These are phyloP conservation scores for Termitomyces sp. DNA, from an alignment of 768 basidiomycete species.

Conservation along the genomic window DNA sequence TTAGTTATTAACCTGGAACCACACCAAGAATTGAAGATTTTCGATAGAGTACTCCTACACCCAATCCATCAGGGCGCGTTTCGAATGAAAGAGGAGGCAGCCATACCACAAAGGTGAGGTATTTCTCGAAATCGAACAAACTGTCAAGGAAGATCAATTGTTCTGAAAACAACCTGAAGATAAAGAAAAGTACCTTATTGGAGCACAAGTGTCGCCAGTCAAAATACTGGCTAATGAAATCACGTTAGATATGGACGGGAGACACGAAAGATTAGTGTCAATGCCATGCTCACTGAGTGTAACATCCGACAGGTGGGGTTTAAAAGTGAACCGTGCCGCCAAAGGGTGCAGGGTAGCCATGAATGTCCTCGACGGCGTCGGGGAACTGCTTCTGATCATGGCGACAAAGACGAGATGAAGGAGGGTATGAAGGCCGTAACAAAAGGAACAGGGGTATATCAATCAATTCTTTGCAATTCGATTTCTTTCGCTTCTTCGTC, in stretches of 20 bases:
- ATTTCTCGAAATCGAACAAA: slow-evolving; percentile 24
- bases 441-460: not conserved
- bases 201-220: slow-evolving; percentile 34
- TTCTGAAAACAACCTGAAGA: not conserved
- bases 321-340: slow-evolving; percentile 20
- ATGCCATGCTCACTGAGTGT: slow-evolving; percentile 17
- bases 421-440: not conserved
- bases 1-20: slow-evolving; percentile 27
- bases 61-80: slow-evolving; percentile 20
- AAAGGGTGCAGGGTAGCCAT: slow-evolving; percentile 16
- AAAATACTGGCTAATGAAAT: slow-evolving; percentile 25
- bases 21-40: slow-evolving; percentile 32
- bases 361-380: slow-evolving; percentile 7
- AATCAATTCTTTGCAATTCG: not conserved
- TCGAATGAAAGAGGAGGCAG: slow-evolving; percentile 10
- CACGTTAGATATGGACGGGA: not conserved
- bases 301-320: slow-evolving; percentile 19
- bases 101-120: slow-evolving; percentile 23
- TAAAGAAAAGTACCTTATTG: slow-evolving; percentile 25
- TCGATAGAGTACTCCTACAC: slow-evolving; percentile 26
- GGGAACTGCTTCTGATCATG: slow-evolving; percentile 4
- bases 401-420: not conserved
- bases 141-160: slow-evolving; percentile 16
- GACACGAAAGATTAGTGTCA: not conserved
- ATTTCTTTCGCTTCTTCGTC: not conserved